These are phyloP conservation scores for Vicia villosa DNA, from an alignment of 306 rosid genomes.

Conservation along the genomic window DNA sequence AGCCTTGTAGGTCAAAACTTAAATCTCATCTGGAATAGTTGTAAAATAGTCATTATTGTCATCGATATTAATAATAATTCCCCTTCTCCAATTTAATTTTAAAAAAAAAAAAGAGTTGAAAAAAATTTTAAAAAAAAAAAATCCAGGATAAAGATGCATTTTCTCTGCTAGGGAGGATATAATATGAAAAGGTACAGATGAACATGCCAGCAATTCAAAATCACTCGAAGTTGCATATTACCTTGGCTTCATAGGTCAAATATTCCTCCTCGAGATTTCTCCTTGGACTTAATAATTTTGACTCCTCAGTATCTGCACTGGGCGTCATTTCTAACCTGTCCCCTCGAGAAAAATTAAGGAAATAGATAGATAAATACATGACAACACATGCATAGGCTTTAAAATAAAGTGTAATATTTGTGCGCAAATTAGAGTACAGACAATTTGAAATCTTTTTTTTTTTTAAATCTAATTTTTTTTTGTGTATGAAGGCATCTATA, in stretches of 20 bases:
- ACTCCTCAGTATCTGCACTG: constrained; percentile 54
- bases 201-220: constrained; percentile 26
- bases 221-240: constrained; percentile 29
- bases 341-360: constrained; percentile 39
- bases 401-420: not conserved
- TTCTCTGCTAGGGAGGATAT: constrained; percentile 6
- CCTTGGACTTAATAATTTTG: constrained; percentile 65
- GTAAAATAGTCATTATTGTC: no score
- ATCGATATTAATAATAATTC: no score
- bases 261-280: constrained; percentile 93
- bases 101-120: no score
- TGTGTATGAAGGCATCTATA: not conserved
- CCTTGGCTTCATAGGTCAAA: constrained; percentile 85
- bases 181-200: constrained; percentile 5
- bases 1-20: no score
- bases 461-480: not conserved
- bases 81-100: no score
- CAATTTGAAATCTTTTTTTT: not conserved
- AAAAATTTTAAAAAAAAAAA: no score
- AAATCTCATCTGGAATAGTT: no score
- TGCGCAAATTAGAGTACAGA: constrained; percentile 11
- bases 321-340: constrained; percentile 60
- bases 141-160: constrained; percentile 20
- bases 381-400: not conserved
- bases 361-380: constrained; percentile 19